A percentile compares a stretch with the other conserved stretches of the same genome.
Evolutionary conservation across 805 yeast genomes (phyloP).

Genomic region (Cyberlindnera xylosilytica): DNA sequence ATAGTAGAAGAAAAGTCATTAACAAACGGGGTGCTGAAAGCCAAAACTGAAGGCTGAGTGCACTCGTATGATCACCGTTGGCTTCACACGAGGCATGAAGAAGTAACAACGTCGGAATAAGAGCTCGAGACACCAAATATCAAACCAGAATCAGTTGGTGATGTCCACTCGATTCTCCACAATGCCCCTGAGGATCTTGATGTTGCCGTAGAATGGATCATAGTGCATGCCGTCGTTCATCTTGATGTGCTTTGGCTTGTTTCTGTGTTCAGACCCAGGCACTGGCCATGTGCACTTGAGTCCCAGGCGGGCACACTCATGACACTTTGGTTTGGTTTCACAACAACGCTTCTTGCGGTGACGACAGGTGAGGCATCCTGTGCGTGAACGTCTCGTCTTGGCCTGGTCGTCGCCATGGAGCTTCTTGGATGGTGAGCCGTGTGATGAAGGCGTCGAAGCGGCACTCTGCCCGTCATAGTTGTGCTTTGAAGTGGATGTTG

Average conservation of each 20-base stretch:
- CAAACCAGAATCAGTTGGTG: too few species aligned
- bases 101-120: too few species aligned
- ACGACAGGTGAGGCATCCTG: constrained; percentile 79
- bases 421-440: not conserved
- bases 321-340: constrained; percentile 63
- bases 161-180: constrained; percentile 42
- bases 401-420: constrained; percentile 10
- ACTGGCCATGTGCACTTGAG: constrained; percentile 70
- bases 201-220: constrained; percentile 54
- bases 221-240: constrained; percentile 49
- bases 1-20: too few species aligned
- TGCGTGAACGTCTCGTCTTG: constrained; percentile 47
- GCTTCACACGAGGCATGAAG: too few species aligned
- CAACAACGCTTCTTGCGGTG: constrained; percentile 77
- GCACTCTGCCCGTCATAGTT: not conserved
- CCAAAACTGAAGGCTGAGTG: too few species aligned
- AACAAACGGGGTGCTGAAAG: too few species aligned
- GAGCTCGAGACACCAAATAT: too few species aligned
- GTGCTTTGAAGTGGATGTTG: not conserved
- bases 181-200: constrained; percentile 60
- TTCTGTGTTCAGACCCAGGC: constrained; percentile 49
- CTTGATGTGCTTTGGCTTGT: constrained; percentile 49
- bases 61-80: too few species aligned
- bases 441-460: constrained; percentile 3
- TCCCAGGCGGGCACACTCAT: constrained; percentile 63